These are phyloP conservation scores for Paramyrothecium sp. DNA, from an alignment of 2,329 filamentous ascomycete species.

Conservation along the genomic window DNA sequence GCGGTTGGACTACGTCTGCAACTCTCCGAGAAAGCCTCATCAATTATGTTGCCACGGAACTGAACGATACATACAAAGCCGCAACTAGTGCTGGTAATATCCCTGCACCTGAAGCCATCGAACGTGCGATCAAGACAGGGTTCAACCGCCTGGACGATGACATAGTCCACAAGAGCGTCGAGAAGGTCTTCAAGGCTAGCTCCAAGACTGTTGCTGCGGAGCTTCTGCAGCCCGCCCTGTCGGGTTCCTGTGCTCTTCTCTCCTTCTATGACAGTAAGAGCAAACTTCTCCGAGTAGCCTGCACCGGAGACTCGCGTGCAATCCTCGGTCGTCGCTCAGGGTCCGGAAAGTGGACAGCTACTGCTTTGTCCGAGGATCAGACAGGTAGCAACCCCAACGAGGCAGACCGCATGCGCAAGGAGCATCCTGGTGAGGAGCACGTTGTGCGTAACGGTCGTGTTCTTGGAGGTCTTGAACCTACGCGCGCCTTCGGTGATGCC, in stretches of 20 bases:
- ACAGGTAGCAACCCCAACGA: conserved; percentile 88
- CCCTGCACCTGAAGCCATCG: conserved; percentile 78
- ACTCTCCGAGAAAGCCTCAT: conserved; percentile 92
- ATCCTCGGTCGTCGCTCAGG: conserved; percentile 77
- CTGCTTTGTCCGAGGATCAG: conserved; percentile 86
- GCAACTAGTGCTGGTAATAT: conserved; percentile 50
- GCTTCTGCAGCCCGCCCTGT: conserved; percentile 86
- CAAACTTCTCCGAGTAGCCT: conserved; percentile 88
- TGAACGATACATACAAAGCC: conserved; percentile 88
- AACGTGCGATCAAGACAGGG: conserved; percentile 87
- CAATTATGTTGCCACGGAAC: conserved; percentile 85
- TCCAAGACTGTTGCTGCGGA: conserved; percentile 91
- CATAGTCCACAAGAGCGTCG: conserved; percentile 89
- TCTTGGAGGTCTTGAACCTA: conserved; percentile 87
- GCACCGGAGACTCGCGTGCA: conserved; percentile 93
- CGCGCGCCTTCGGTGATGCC: conserved; percentile 92
- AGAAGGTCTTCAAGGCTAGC: conserved; percentile 85
- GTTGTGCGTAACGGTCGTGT: conserved; percentile 89
- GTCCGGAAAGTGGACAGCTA: conserved; percentile 91
- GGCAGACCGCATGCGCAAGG: conserved; percentile 74
- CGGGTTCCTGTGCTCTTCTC: conserved; percentile 93
- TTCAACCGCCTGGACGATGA: conserved; percentile 89
- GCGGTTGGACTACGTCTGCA: conserved; percentile 96
- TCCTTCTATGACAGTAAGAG: conserved; percentile 92
- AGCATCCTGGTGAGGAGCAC: conserved; percentile 85